phyloP scores from a whole-genome alignment of 2,329 filamentous ascomycete genomes.

The Ustilaginoidea virens region DNA sequence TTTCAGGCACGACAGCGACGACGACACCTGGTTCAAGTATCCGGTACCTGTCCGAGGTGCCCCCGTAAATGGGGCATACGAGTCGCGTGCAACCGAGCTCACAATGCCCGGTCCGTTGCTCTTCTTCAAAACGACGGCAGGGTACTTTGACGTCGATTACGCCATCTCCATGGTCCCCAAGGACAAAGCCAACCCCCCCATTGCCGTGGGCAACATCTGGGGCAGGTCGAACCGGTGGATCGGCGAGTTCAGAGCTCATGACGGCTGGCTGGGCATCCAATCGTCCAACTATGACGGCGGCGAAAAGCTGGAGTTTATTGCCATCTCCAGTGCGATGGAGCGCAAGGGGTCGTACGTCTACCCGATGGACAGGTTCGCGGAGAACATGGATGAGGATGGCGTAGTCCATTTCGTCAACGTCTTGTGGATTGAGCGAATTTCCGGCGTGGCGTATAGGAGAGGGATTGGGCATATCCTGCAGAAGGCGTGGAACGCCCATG shows the following conservation, averaged over 20 bases:
- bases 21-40: constrained; percentile 23
- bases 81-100: constrained; percentile 14
- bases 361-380: constrained; percentile 22
- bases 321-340: constrained; percentile 25
- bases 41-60: constrained; percentile 24
- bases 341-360: constrained; percentile 25
- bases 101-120: constrained; percentile 22
- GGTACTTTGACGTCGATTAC: constrained; percentile 25
- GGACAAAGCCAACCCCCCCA: constrained; percentile 20
- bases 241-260: constrained; percentile 28
- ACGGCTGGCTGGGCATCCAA: constrained; percentile 28
- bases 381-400: constrained; percentile 25
- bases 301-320: constrained; percentile 27
- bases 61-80: constrained; percentile 14
- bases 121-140: constrained; percentile 22
- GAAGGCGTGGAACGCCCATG: constrained; percentile 24
- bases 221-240: constrained; percentile 20
- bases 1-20: constrained; percentile 26
- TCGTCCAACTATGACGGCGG: constrained; percentile 30
- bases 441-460: constrained; percentile 23
- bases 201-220: constrained; percentile 28
- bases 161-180: constrained; percentile 19
- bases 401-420: constrained; percentile 30
- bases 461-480: constrained; percentile 27
- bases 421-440: constrained; percentile 29